Conservation (phyloP, 352 stramenopile genomes). For the Chrysophaeum taylorii region DNA sequence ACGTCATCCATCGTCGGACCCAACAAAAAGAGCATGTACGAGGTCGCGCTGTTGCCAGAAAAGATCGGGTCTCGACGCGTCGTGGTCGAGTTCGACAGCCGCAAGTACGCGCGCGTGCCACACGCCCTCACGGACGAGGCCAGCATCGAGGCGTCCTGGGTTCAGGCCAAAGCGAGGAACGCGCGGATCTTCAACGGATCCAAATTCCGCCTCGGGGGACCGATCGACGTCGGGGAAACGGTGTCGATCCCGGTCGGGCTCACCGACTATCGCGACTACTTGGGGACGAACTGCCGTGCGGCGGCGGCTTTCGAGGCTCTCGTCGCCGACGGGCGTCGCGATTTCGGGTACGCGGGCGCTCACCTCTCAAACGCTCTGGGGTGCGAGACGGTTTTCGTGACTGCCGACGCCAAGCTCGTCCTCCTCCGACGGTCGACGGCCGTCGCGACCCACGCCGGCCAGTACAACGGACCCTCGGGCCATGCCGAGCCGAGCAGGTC, state of each 20-base stretch:
- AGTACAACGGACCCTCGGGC: conserved; percentile 11
- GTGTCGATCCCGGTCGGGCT: background rate
- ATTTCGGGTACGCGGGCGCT: background rate
- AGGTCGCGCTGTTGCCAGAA: too few species aligned
- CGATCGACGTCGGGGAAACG: background rate
- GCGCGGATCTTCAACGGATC: background rate
- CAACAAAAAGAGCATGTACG: too few species aligned
- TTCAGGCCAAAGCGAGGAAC: too few species aligned
- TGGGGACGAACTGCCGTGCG: background rate
- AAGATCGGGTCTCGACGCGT: too few species aligned
- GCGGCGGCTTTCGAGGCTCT: too few species aligned
- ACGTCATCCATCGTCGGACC: too few species aligned
- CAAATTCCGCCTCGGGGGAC: background rate
- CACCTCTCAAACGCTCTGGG: conserved; percentile 9
- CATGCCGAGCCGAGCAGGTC: background rate
- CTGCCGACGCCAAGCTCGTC: background rate
- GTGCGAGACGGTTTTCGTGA: background rate
- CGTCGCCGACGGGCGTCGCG: too few species aligned
- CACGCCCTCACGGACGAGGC: too few species aligned
- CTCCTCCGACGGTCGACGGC: background rate
- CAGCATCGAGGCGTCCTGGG: too few species aligned
- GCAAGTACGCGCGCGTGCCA: too few species aligned
- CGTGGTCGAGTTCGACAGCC: too few species aligned
- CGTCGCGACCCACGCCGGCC: background rate
- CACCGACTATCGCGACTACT: conserved; percentile 3